These are phyloP conservation scores for Scheffersomyces spartinae DNA, from an alignment of 805 yeast species.

Conservation along the genomic window DNA sequence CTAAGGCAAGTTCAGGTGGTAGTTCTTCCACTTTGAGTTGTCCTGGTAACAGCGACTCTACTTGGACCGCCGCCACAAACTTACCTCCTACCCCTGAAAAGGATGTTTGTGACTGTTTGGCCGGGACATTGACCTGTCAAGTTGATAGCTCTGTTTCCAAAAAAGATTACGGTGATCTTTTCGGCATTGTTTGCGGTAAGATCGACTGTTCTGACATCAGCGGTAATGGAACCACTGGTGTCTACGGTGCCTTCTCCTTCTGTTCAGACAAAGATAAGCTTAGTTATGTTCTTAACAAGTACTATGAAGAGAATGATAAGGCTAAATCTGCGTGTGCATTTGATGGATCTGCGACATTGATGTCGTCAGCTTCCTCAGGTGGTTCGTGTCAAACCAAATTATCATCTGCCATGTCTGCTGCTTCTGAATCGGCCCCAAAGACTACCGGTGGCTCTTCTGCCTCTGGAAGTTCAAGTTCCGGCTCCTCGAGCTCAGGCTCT, in stretches of 20 bases:
- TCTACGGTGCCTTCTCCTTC: slow-evolving; percentile 64
- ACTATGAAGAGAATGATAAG: slow-evolving; percentile 38
- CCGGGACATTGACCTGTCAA: slow-evolving; percentile 46
- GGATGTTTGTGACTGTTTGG: slow-evolving; percentile 53
- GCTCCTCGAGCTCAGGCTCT: slow-evolving; percentile 11
- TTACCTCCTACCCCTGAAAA: slow-evolving; percentile 75
- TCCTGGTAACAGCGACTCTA: slow-evolving; percentile 37
- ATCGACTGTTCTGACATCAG: slow-evolving; percentile 52
- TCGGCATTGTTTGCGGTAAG: slow-evolving; percentile 43
- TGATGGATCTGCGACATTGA: slow-evolving; percentile 53
- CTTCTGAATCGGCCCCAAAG: too few species aligned
- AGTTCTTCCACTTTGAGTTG: slow-evolving; percentile 38
- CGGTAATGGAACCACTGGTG: slow-evolving; percentile 52
- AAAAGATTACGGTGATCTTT: slow-evolving; percentile 51
- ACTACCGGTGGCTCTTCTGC: too few species aligned
- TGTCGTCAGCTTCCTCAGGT: slow-evolving; percentile 6
- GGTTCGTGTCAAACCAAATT: neutral
- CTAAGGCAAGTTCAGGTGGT: slow-evolving; percentile 9
- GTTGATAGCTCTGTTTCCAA: slow-evolving; percentile 40
- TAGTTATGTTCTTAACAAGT: slow-evolving; percentile 52
- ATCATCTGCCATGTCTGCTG: too few species aligned
- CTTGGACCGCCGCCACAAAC: slow-evolving; percentile 58
- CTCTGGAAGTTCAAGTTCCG: slow-evolving; percentile 1
- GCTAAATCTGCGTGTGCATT: slow-evolving; percentile 51
- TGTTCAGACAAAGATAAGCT: slow-evolving; percentile 57